Conservation (phyloP, 306 rosid genomes). For the Dryas alaskensis region DNA sequence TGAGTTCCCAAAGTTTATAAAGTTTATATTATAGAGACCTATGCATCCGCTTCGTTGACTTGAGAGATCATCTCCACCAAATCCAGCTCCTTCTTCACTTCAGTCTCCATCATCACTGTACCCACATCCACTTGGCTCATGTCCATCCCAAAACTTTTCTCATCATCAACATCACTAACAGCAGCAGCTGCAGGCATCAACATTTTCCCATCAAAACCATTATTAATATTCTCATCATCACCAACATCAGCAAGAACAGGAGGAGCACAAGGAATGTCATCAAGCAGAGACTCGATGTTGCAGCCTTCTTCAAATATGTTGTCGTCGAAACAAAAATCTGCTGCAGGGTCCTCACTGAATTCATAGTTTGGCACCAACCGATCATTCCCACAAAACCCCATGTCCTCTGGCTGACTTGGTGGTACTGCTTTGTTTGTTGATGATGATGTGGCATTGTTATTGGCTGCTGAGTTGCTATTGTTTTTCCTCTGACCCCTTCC, state of each 20-base stretch:
- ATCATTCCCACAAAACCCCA: slow-evolving; percentile 28
- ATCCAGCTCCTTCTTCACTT: slow-evolving; percentile 72
- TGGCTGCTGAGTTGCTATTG: slow-evolving; percentile 12
- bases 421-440: not conserved
- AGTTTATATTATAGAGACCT: not conserved
- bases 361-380: slow-evolving; percentile 42
- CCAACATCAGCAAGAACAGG: slow-evolving; percentile 12
- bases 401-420: slow-evolving; percentile 10
- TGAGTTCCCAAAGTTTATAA: too few relatives aligned
- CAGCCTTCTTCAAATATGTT: slow-evolving; percentile 57
- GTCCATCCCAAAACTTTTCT: slow-evolving; percentile 20
- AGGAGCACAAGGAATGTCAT: slow-evolving; percentile 48
- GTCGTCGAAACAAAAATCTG: slow-evolving; percentile 55
- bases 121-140: slow-evolving; percentile 19
- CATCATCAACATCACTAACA: slow-evolving; percentile 20
- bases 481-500: slow-evolving; percentile 37
- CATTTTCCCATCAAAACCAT: slow-evolving; percentile 11
- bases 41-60: slow-evolving; percentile 23
- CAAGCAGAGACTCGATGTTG: slow-evolving; percentile 59
- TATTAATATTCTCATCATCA: slow-evolving; percentile 13
- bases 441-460: slow-evolving; percentile 12
- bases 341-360: slow-evolving; percentile 39
- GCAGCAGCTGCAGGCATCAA: not conserved
- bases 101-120: slow-evolving; percentile 26
- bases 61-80: slow-evolving; percentile 81